Evolutionary conservation across 140 eudicot species (phyloP).

Genomic region (Oenanthe javanica): DNA sequence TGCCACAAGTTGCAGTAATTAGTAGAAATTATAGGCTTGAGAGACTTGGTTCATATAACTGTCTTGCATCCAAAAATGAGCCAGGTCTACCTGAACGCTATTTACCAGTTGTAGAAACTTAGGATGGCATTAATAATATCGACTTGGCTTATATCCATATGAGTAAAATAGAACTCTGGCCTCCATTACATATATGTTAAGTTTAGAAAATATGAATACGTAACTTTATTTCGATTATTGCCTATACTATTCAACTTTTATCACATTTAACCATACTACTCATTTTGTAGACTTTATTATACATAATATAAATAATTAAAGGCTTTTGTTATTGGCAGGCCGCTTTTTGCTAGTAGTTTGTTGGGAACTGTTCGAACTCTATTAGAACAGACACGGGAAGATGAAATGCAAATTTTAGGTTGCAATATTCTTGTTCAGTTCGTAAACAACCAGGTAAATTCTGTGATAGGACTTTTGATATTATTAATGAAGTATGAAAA

Average conservation of each 20-base stretch:
- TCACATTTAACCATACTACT: background rate
- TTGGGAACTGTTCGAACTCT: slow-evolving; percentile 59
- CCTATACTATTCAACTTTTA: background rate
- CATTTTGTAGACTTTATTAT: background rate
- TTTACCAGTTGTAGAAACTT: background rate
- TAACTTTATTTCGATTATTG: background rate
- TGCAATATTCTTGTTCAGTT: slow-evolving; percentile 70
- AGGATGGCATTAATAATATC: background rate
- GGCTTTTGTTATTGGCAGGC: slow-evolving; percentile 39
- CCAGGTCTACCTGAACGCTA: background rate
- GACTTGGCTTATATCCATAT: background rate
- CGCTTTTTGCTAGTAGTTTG: slow-evolving; percentile 67
- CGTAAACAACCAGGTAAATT: slow-evolving; percentile 54
- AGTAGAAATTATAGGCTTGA: background rate
- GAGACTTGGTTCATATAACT: background rate
- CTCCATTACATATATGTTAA: background rate
- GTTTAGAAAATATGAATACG: background rate
- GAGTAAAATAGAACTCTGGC: background rate
- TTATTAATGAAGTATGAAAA: background rate
- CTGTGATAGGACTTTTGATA: background rate
- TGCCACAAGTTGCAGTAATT: background rate
- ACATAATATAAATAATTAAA: background rate
- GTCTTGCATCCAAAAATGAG: background rate
- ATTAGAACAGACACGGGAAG: slow-evolving; percentile 48
- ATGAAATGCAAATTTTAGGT: slow-evolving; percentile 65